A percentile compares a stretch with the other conserved stretches of the same genome.
phyloP scores from a whole-genome alignment of 2,329 filamentous ascomycete genomes.

The Colletotrichum viniferum region DNA sequence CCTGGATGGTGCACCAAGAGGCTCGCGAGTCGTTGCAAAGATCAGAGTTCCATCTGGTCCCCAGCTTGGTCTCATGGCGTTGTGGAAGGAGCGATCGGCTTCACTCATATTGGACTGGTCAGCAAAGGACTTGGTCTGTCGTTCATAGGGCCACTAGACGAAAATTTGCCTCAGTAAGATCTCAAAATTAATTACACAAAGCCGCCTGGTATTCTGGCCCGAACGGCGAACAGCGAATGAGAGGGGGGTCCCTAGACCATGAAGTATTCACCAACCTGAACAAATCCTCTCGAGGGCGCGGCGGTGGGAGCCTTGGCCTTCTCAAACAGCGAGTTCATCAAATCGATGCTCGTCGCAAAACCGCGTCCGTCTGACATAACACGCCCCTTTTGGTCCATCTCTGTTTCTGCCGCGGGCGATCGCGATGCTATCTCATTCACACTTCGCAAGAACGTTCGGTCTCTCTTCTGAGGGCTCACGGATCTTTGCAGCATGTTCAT shows the following conservation, averaged over 20 bases:
- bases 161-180: constrained; percentile 43
- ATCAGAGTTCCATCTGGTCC: constrained; percentile 75
- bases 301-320: constrained; percentile 65
- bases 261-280: constrained; percentile 78
- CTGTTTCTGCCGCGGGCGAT: constrained; percentile 45
- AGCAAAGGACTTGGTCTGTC: constrained; percentile 72
- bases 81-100: constrained; percentile 71
- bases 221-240: not conserved
- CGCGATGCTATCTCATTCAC: constrained; percentile 53
- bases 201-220: not conserved
- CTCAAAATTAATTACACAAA: constrained; percentile 36
- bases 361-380: constrained; percentile 59
- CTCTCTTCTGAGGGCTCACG: constrained; percentile 90
- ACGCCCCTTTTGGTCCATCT: constrained; percentile 30
- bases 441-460: constrained; percentile 73
- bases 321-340: constrained; percentile 94
- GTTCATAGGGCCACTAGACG: constrained; percentile 83
- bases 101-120: constrained; percentile 65
- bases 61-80: constrained; percentile 80
- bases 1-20: not conserved
- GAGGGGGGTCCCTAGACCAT: constrained; percentile 24
- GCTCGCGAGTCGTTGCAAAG: constrained; percentile 45
- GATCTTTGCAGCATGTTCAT: constrained; percentile 92
- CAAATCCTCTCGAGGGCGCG: constrained; percentile 69
- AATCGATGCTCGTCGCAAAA: constrained; percentile 88